Conservation (phyloP, 2,329 filamentous ascomycete species). For the Amphichorda felina region DNA sequence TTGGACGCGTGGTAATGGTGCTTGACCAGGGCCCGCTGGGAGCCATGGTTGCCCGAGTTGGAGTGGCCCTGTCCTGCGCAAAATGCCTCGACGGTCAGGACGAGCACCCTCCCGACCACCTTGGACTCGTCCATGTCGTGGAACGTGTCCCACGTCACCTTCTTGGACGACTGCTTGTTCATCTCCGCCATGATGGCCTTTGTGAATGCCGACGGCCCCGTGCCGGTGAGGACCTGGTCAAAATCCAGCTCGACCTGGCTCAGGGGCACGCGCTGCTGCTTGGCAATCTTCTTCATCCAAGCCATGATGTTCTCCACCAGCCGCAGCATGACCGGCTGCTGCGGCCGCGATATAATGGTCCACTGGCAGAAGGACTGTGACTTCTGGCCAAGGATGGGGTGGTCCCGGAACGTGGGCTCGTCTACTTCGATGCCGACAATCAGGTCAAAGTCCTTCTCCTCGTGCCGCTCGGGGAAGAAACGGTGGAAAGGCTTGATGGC, state of each 20-base stretch:
- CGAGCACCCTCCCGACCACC: constrained; percentile 8
- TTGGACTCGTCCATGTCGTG: constrained; percentile 6
- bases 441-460: constrained; percentile 48
- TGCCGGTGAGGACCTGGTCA: constrained; percentile 43
- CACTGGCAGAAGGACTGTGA: constrained; percentile 41
- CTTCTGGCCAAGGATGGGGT: constrained; percentile 37
- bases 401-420: constrained; percentile 44
- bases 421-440: constrained; percentile 19
- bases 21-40: constrained; percentile 51
- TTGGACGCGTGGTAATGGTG: constrained; percentile 66
- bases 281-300: constrained; percentile 8
- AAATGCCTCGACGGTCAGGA: constrained; percentile 13
- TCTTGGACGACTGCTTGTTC: constrained; percentile 20
- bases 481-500: constrained; percentile 35
- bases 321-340: constrained; percentile 15
- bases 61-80: constrained; percentile 15
- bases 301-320: constrained; percentile 13
- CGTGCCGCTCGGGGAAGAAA: constrained; percentile 25
- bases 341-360: constrained; percentile 18
- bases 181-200: constrained; percentile 17
- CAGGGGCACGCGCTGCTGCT: constrained; percentile 3
- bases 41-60: constrained; percentile 12
- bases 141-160: constrained; percentile 32
- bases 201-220: constrained; percentile 18
- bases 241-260: constrained; percentile 44